phyloP scores from a whole-genome alignment of 176 grass and related monocot species.

The Zoysia pacifica region DNA sequence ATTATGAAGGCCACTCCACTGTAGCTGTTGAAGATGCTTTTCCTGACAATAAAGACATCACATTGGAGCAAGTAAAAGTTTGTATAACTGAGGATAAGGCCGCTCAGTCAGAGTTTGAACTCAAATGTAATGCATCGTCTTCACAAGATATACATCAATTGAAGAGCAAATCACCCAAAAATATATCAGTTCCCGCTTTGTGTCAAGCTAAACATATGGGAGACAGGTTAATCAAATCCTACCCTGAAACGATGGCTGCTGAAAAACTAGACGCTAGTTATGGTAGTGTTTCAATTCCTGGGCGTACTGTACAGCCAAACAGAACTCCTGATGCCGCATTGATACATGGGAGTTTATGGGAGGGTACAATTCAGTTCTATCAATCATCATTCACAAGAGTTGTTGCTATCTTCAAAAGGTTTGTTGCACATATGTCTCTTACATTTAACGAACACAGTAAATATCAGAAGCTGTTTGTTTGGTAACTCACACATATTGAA shows the following conservation, averaged over 20 bases:
- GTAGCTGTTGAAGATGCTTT: slow-evolving; percentile 39
- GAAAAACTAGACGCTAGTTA: slow-evolving; percentile 40
- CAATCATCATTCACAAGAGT: slow-evolving; percentile 52
- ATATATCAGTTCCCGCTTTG: background rate
- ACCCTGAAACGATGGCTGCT: slow-evolving; percentile 30
- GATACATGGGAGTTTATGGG: slow-evolving; percentile 53
- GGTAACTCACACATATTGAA: slow-evolving; percentile 6
- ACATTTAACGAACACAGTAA: slow-evolving; percentile 7
- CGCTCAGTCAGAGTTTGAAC: slow-evolving; percentile 32
- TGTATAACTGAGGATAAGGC: slow-evolving; percentile 13
- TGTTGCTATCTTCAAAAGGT: slow-evolving; percentile 79
- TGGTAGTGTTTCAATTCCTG: slow-evolving; percentile 34
- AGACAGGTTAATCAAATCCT: slow-evolving; percentile 27
- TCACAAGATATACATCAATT: slow-evolving; percentile 28
- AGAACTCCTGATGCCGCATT: slow-evolving; percentile 10
- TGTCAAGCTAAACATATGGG: slow-evolving; percentile 16
- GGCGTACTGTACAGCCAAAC: slow-evolving; percentile 13
- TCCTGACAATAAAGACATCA: slow-evolving; percentile 14
- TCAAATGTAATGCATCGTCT: slow-evolving; percentile 14
- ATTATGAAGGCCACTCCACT: slow-evolving; percentile 46
- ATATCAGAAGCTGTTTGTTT: slow-evolving; percentile 15
- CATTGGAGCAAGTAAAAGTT: slow-evolving; percentile 24
- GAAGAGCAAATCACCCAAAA: slow-evolving; percentile 21
- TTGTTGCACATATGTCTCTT: slow-evolving; percentile 32
- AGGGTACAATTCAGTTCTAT: slow-evolving; percentile 70